Percentiles rank a stretch among this genome's conserved stretches.
Conservation (phyloP, 148 eudicot species). For the Pouteria glomerata region DNA sequence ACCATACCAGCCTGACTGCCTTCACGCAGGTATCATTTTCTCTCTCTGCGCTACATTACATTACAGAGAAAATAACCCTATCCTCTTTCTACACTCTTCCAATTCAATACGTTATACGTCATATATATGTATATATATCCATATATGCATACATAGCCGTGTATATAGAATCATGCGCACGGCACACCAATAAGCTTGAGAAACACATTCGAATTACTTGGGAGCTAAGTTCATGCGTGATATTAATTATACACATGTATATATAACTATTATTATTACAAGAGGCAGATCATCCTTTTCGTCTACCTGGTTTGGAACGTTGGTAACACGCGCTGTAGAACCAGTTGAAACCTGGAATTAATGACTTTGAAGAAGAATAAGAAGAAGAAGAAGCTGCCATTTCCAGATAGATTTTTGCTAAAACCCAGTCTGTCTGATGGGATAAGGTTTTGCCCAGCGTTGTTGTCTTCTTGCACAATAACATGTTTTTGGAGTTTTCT, state of each 20-base stretch:
- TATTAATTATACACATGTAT: too few species aligned
- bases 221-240: not conserved
- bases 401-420: not conserved
- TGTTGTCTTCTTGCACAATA: not conserved
- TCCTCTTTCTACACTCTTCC: too few species aligned
- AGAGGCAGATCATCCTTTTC: not conserved
- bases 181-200: conserved; percentile 15
- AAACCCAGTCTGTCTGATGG: not conserved
- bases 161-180: not conserved
- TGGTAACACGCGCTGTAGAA: too few species aligned
- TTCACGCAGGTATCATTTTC: too few species aligned
- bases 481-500: not conserved
- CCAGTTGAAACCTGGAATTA: too few species aligned
- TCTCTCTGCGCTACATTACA: too few species aligned
- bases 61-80: too few species aligned
- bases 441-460: not conserved
- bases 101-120: too few species aligned
- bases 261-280: not conserved
- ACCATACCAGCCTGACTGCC: too few species aligned
- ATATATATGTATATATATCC: not conserved
- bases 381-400: not conserved
- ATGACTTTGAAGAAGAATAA: too few species aligned
- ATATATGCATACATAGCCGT: conserved; percentile 5
- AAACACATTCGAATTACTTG: conserved; percentile 17
- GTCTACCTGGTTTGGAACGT: too few species aligned